Evolutionary conservation across 768 basidiomycete species (phyloP), one percentile per base, ranked within the genome.

Genomic region (Neoboletus magnificus): DNA sequence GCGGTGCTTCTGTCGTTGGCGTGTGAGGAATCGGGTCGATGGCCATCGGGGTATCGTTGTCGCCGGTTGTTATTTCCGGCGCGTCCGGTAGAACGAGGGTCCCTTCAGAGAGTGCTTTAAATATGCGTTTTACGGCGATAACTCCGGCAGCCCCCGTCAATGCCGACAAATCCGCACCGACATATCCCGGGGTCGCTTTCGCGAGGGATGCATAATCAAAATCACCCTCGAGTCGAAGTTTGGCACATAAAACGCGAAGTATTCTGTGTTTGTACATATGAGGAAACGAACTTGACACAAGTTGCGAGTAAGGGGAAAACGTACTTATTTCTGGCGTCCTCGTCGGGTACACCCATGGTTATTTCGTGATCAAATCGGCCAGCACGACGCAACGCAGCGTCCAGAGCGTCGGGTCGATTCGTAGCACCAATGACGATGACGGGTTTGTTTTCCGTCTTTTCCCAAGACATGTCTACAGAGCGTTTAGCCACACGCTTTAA

Each of bases 291-390:
- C 23, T 16, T 43, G 15, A 16, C 2, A 4, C 6, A 27, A 12
- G 18, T 36, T n/a, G 15, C 3, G 2, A 29, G 27, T 4, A 15
- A 8, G 9, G 18, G 13, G 9, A 15, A 20, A 33, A 76, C 87
- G 62, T 54, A 98, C 96, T 94, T 89, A 58, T 89, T 87, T 54
- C 97, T 79, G 0, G 88, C 94, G 52, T 85, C 85, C 57, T 97
- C 89, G 62, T 95, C 93, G 2, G 97, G 97, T 4, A 99, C 96
- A 13, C 91, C 91, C 91, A 98, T 94, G 48, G 91, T 89, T 48
- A 99, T 98, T 73, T 99, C 97, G 62, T 95, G 92, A 67, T 98
- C 97, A 57, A 99, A 99, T 33, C 97, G 76, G 6, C 97, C 97
- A 6, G 95, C 96, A 52, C 95, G 80, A 32, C 96, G 83, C 18